A percentile compares a stretch with the other conserved stretches of the same genome.
phyloP scores from a whole-genome alignment of 108 stramenopile species.

The Phaeodactylum tricornutum region DNA sequence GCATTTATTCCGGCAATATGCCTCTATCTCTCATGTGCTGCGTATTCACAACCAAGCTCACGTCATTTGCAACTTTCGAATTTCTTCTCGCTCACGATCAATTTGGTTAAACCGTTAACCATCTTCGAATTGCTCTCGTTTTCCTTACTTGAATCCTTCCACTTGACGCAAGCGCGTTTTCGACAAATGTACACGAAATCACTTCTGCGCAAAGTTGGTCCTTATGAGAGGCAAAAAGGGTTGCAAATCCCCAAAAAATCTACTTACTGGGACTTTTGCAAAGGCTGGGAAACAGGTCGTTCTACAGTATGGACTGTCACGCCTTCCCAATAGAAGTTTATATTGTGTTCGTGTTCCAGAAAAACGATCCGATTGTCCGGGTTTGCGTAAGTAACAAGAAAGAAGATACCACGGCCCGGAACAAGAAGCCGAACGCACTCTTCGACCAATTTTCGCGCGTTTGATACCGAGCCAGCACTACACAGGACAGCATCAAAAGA shows the following conservation, averaged over 20 bases:
- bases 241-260: background rate
- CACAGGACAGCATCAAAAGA: slow-evolving; percentile 71
- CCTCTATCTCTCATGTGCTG: too few relatives aligned
- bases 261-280: background rate
- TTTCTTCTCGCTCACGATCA: too few relatives aligned
- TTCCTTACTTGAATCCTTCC: too few relatives aligned
- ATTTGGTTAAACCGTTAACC: too few relatives aligned
- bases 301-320: slow-evolving; percentile 21
- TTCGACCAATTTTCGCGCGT: slow-evolving; percentile 26
- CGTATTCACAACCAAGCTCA: too few relatives aligned
- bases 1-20: too few relatives aligned
- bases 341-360: slow-evolving; percentile 49
- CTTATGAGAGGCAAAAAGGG: background rate
- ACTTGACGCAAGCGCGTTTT: too few relatives aligned
- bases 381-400: slow-evolving; percentile 53
- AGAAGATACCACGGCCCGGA: slow-evolving; percentile 48
- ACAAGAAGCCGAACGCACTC: slow-evolving; percentile 57
- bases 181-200: background rate
- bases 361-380: slow-evolving; percentile 64
- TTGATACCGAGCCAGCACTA: slow-evolving; percentile 27
- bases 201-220: background rate
- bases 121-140: too few relatives aligned
- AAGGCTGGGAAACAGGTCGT: background rate
- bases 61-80: too few relatives aligned
- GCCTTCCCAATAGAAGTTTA: slow-evolving; percentile 30